phyloP scores from a whole-genome alignment of 345 rosid genomes.

The Eucalyptus lansdowneana region DNA sequence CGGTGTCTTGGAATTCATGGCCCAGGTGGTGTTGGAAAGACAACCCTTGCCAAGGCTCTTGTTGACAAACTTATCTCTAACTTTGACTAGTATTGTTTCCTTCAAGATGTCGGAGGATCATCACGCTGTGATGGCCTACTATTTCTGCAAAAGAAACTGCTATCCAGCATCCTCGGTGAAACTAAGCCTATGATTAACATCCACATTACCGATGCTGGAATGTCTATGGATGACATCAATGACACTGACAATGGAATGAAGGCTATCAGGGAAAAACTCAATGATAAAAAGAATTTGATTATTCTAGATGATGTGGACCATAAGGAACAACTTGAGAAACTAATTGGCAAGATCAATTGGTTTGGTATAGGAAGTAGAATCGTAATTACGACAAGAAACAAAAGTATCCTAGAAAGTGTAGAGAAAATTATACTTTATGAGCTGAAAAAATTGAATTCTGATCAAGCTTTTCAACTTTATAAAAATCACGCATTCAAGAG shows the following conservation, averaged over 20 bases:
- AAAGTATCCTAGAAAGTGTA: accelerated
- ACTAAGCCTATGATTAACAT: neutral
- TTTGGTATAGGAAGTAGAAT: accelerated
- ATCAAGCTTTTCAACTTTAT: neutral
- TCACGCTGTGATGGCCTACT: neutral
- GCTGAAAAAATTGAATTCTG: accelerated
- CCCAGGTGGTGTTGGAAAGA: accelerated
- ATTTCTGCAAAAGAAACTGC: neutral
- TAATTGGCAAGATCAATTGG: no score
- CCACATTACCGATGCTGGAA: no score
- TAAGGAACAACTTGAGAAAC: no score
- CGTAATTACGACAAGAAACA: no score
- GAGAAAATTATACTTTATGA: neutral
- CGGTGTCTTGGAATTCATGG: neutral
- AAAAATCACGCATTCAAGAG: neutral
- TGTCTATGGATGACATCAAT: accelerated
- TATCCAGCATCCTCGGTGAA: accelerated
- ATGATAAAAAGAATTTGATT: accelerated
- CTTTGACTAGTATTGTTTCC: accelerated
- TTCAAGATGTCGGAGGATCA: neutral
- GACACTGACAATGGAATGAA: no score
- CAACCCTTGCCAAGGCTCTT: neutral
- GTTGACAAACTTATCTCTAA: neutral
- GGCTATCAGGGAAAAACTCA: accelerated
- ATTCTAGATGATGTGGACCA: no score